Base-by-base conservation (phyloP, 2,329 filamentous ascomycete species). In the Clonostachys rhizophaga region DNA sequence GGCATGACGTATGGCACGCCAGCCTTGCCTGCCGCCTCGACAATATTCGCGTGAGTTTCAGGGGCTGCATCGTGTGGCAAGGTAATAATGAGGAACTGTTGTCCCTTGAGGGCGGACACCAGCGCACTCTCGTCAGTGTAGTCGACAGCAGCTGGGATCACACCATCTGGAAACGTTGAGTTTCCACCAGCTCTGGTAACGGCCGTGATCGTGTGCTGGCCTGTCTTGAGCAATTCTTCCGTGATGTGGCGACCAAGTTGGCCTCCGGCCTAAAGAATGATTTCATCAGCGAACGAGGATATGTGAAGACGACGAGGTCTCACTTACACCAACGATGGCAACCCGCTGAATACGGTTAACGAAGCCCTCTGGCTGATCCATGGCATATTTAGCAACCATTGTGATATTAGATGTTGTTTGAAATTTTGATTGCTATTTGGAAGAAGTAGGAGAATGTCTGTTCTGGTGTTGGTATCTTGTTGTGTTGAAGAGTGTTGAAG, bases 31-130 rank as follows among this genome's bases (percentile, higher is more conserved):
- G 81, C 81, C 1, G 81, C 81, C 7, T 66, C 59, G 49, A 83
- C 62, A 16, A 84, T 64, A 50, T 75, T 76, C 46, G 54, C 56
- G 40, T 80, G 71, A 2, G 69, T 69, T 10, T 74, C 72, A 0
- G 50, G 58, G 0, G 75, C 66, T 0, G 75, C 77, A 0, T 43
- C 51, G 1, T 63, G 57, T 11, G 67, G 51, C 49, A 84, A 57
- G 10, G 78, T 79, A 46, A 84, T 81, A 52, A 83, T 65, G 4
- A 84, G 64, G 36, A 72, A 73, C n/a, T 84, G 70, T 50, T 84
- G 77, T 48, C 67, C 78, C 33, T 63, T 56, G 3, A 84, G 70
- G 3, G 77, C 79, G 1, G 59, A 56, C 1, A 77, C 65, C 9
- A 84, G 55, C 1, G 72, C 66, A 2, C 58, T 53, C 24, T 68